Base-by-base conservation (phyloP, 345 rosid genomes). In the Boechera divaricarpa region DNA sequence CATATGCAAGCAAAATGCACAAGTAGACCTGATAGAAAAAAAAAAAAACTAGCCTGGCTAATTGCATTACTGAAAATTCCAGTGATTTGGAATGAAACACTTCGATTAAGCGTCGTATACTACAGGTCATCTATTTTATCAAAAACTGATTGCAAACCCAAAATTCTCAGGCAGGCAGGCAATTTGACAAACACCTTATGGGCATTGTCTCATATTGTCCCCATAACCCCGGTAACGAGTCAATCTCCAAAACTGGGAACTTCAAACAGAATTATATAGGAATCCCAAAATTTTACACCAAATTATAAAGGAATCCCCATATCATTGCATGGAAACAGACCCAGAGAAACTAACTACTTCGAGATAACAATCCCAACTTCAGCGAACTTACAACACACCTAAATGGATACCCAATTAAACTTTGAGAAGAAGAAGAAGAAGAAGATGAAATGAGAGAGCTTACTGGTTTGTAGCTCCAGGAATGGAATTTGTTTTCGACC, bases 141-240 rank as follows among this genome's bases (percentile, higher is more conserved):
- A 31, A 68, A 35, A 68, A 33, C 13, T 48, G 61, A 67, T 47
- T 10, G 33, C 35, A 68, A 18, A 39, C 15, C 48, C 41, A 71
- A 11, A 59, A 49, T 41, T 59, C 26, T n/a, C 63, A 35, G 5
- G 33, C 35, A 35, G 5, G 33, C 35, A 59, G 71, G 45, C 75
- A 73, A 60, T 73, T 44, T 54, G 35, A 73, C 82, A 54, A 79
- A 79, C 78, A 73, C 26, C 70, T 79, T 68, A 45, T 52, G 47
- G 13, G 82, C 78, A 54, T 42, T 61, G 24, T 21, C 51, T 24
- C 52, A 55, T 28, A 6, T 44, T n/a, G 2, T 5, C 5, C 2
- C 4, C 36, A 63, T 7, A 33, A n/a, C 5, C 4, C 31, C 10
- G 8, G 38, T 13, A 8, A 51, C 55, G 21, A 51, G 55, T 13